phyloP scores from a whole-genome alignment of 1,284 basidiomycete species.

The Malassezia obtusa region DNA sequence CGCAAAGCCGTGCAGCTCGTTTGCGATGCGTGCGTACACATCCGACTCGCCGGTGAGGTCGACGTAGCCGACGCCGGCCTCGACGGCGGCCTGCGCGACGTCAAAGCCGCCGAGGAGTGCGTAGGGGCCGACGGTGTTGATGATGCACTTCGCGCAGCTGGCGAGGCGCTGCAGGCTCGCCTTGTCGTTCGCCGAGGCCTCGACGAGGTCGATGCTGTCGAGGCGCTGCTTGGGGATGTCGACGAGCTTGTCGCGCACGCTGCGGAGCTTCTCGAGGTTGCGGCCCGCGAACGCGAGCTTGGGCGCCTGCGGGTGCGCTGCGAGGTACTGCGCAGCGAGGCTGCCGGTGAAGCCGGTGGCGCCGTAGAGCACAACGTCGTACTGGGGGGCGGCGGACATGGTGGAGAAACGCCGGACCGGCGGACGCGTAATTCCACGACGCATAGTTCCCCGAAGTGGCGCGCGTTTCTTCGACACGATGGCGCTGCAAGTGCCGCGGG shows the following conservation, averaged over 20 bases:
- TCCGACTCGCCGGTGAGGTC: conserved; percentile 56
- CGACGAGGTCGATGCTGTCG: conserved; percentile 22
- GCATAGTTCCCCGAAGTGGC: neutral
- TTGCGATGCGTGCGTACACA: conserved; percentile 53
- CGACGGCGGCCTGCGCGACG: conserved; percentile 53
- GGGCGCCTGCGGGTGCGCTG: conserved; percentile 22
- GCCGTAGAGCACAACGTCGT: conserved; percentile 34
- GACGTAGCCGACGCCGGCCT: conserved; percentile 57
- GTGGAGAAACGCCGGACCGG: neutral
- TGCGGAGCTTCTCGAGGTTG: conserved; percentile 21
- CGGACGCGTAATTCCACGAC: neutral
- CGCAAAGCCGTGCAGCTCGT: conserved; percentile 59
- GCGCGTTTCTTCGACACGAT: conserved; percentile 50
- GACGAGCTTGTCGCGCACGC: conserved; percentile 18
- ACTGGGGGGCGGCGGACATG: conserved; percentile 21
- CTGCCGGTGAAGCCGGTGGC: conserved; percentile 42
- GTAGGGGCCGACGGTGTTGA: conserved; percentile 39
- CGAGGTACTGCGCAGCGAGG: conserved; percentile 27
- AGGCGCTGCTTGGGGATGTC: conserved; percentile 13
- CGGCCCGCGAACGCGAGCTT: conserved; percentile 38
- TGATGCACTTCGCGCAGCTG: conserved; percentile 16
- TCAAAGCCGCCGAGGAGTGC: conserved; percentile 21
- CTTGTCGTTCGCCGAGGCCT: conserved; percentile 22
- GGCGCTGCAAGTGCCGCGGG: conserved; percentile 88
- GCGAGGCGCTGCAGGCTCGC: conserved; percentile 24